Evolutionary conservation across 192 early-diverging fungal genomes (phyloP), one percentile per base, ranked within the genome.

Genomic region (Coemansia sp.): DNA sequence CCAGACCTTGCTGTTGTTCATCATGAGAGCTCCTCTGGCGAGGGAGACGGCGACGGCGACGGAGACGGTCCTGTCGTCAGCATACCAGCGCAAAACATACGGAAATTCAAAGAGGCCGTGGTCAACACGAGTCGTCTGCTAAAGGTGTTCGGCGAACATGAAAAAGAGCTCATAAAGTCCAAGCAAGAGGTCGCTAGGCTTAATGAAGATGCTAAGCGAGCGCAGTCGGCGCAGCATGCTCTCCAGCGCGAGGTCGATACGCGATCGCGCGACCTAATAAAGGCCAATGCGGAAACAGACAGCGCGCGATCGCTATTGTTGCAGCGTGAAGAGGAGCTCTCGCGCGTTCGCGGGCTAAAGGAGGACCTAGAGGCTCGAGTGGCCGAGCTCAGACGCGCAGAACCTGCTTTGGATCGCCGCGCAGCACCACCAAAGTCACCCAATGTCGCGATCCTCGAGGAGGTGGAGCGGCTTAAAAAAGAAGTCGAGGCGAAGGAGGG

Each of bases 51-150:
- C 10, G 48, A 41, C 21, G 33, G 33, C 23, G 61, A 52, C 20
- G 42, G 33, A 31, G 61, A 52, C 11, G 42, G n/a, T 41, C 57
- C 23, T 33, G 45, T 57, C 31, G 59, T 79, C 57, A 79, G 68
- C 57, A 68, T 79, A 18, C 72, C 77, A 0, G 62, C 68, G 23
- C 71, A 75, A 14, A 81, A 76, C 33, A 81, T 81, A 12, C 73
- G 73, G 12, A 67, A 75, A 53, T 81, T 81, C 52, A 81, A 81
- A 23, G 78, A 81, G 42, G 65, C 73, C 2, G 78, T 81, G 28
- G 78, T 81, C 62, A 81, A 81, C 50, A 81, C 78, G 20, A 82
- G 79, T 61, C 62, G 69, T 21, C 66, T 82, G 61, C 61, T 82
- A 33, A 72, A 73, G 56, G 79, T 82, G 16, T 82, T 76, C 48